phyloP scores from a whole-genome alignment of 129 eudicot species.

The Lactuca saligna region DNA sequence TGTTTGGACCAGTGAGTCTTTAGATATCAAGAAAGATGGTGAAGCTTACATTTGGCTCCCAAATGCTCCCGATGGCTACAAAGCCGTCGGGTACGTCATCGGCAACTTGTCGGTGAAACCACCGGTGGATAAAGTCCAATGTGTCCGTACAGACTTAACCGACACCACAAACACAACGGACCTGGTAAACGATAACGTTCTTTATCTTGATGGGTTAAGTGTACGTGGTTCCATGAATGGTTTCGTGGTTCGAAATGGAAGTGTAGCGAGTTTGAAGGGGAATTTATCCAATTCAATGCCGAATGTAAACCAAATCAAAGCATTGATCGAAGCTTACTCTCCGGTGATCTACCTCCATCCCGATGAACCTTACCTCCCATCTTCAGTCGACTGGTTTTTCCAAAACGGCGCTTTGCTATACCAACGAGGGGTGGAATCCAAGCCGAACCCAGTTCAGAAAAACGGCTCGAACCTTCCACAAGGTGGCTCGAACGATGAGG shows the following conservation, averaged over 20 bases:
- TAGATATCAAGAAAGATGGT: constrained; percentile 28
- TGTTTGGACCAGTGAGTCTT: constrained; percentile 47
- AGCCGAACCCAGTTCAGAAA: constrained; percentile 26
- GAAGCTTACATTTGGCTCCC: constrained; percentile 51
- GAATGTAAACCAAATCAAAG: constrained; percentile 35
- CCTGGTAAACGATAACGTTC: constrained; percentile 17
- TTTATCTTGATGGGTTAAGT: constrained; percentile 40
- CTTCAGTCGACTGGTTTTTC: constrained; percentile 56
- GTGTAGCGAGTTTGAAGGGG: constrained; percentile 27
- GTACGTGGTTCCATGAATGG: constrained; percentile 47
- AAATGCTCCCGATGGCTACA: constrained; percentile 38
- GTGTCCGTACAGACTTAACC: constrained; percentile 42
- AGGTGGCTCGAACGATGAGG: constrained; percentile 48
- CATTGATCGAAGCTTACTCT: constrained; percentile 41
- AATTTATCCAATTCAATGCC: constrained; percentile 39
- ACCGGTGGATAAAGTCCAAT: constrained; percentile 33
- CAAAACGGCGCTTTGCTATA: constrained; percentile 49
- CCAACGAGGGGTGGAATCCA: constrained; percentile 38
- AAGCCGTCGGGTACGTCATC: constrained; percentile 39
- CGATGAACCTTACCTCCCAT: constrained; percentile 44
- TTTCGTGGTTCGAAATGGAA: constrained; percentile 49
- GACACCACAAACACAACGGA: constrained; percentile 20
- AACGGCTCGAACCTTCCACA: constrained; percentile 55
- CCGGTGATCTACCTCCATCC: constrained; percentile 53
- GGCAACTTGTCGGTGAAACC: constrained; percentile 40